Conservation (phyloP, 1,284 basidiomycete genomes). For the Apiotrichum gracile region DNA sequence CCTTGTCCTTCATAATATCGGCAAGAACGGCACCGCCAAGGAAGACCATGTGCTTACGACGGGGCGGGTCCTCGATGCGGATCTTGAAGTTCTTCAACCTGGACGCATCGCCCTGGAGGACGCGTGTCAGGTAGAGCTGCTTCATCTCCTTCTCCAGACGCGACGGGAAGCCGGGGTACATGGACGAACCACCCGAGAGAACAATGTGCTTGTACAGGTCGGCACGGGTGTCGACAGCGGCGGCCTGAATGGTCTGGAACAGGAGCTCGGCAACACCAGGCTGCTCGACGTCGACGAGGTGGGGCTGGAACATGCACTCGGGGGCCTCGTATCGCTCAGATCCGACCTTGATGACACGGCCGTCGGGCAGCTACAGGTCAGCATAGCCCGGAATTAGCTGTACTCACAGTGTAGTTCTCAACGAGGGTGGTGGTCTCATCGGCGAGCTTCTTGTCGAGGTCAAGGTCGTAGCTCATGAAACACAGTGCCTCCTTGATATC, state of each 20-base stretch:
- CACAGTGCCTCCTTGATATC: slow-evolving; percentile 99
- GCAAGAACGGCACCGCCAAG: slow-evolving; percentile 92
- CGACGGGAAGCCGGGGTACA: slow-evolving; percentile 97
- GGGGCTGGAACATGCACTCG: slow-evolving; percentile 99
- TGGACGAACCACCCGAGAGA: slow-evolving; percentile 91
- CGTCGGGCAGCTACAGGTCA: slow-evolving; percentile 77
- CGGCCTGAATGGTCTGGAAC: slow-evolving; percentile 90
- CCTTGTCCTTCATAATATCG: slow-evolving; percentile 94
- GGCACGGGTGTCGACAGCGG: slow-evolving; percentile 80
- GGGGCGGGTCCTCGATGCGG: slow-evolving; percentile 93
- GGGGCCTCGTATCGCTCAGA: slow-evolving; percentile 99
- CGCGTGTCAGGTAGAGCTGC: slow-evolving; percentile 87
- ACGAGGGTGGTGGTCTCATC: slow-evolving; percentile 97
- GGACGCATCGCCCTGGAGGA: slow-evolving; percentile 75
- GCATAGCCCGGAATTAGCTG: not conserved
- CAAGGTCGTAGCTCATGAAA: slow-evolving; percentile 95
- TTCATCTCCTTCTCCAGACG: slow-evolving; percentile 99
- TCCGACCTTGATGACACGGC: slow-evolving; percentile 93
- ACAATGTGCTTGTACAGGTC: slow-evolving; percentile 99
- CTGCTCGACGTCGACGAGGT: slow-evolving; percentile 94
- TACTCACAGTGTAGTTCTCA: slow-evolving; percentile 83
- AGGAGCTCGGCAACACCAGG: slow-evolving; percentile 96
- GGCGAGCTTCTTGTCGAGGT: slow-evolving; percentile 84
- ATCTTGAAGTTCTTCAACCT: slow-evolving; percentile 99
- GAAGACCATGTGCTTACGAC: slow-evolving; percentile 99